These are phyloP conservation scores for Colletotrichum theobromicola DNA, from an alignment of 2,329 filamentous ascomycete species.

Conservation along the genomic window DNA sequence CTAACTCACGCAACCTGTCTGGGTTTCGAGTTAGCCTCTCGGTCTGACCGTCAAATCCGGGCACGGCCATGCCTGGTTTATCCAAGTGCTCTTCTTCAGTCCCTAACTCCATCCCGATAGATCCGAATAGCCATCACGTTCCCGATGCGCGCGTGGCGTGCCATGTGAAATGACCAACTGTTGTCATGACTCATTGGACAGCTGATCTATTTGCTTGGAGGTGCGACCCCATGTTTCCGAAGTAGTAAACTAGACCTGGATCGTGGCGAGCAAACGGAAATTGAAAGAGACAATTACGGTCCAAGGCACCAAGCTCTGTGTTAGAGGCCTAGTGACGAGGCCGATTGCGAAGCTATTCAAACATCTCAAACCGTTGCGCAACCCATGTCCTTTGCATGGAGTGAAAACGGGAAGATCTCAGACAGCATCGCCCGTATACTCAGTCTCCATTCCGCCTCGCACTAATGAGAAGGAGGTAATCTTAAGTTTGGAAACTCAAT, in stretches of 20 bases:
- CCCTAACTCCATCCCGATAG: not conserved
- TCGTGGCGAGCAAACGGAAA: not conserved
- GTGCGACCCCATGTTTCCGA: not conserved
- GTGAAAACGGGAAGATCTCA: not conserved
- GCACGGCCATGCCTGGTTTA: not conserved
- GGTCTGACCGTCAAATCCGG: not conserved
- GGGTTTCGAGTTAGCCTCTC: not conserved
- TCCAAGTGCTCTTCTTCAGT: not conserved
- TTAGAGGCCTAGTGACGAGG: not conserved
- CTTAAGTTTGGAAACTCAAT: not conserved
- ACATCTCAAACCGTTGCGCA: not conserved
- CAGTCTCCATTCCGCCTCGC: not conserved
- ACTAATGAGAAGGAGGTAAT: not conserved
- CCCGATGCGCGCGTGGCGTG: not conserved
- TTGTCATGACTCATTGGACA: not conserved
- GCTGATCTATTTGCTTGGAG: not conserved
- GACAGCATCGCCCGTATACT: not conserved
- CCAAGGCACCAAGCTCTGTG: not conserved
- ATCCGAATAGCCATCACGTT: not conserved
- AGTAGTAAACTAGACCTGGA: not conserved
- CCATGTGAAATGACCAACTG: not conserved
- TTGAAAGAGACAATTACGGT: not conserved
- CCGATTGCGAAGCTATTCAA: not conserved
- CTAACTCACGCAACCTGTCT: too few species aligned
- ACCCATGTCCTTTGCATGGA: not conserved